Percentiles rank a stretch among this genome's conserved stretches.
Evolutionary conservation across 2,329 filamentous ascomycete species (phyloP).

Genomic region (Diaporthe longicolla): DNA sequence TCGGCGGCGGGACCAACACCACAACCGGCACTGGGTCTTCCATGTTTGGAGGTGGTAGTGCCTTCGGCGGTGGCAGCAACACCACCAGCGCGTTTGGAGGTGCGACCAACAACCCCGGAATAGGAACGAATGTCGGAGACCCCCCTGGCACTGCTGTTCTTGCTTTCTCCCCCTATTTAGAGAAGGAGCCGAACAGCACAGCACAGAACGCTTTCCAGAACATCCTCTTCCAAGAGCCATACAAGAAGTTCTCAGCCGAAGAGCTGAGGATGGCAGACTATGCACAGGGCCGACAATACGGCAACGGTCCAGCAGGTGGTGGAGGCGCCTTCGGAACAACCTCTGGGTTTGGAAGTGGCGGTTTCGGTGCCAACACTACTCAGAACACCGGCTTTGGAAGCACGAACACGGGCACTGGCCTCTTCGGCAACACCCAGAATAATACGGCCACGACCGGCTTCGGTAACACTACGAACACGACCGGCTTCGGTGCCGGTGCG

Average conservation of each 20-base stretch:
- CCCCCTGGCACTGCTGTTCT: constrained; percentile 78
- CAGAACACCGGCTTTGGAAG: constrained; percentile 55
- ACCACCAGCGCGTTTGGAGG: constrained; percentile 60
- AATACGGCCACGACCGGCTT: constrained; percentile 55
- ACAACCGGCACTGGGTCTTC: constrained; percentile 56
- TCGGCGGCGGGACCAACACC: constrained; percentile 56
- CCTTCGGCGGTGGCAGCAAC: constrained; percentile 56
- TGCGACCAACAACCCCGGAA: constrained; percentile 61
- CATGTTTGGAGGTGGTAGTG: constrained; percentile 62
- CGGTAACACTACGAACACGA: constrained; percentile 59
- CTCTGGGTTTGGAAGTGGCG: constrained; percentile 61
- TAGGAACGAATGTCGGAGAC: constrained; percentile 67
- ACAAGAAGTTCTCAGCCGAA: constrained; percentile 92
- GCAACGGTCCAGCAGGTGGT: constrained; percentile 88
- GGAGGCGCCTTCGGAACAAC: constrained; percentile 85
- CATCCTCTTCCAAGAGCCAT: constrained; percentile 82
- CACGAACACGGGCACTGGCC: constrained; percentile 54
- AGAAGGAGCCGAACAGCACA: constrained; percentile 78
- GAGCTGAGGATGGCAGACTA: constrained; percentile 90
- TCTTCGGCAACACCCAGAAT: constrained; percentile 57
- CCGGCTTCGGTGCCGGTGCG: constrained; percentile 44
- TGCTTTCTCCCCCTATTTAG: constrained; percentile 77
- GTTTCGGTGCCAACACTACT: constrained; percentile 60
- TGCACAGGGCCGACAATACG: constrained; percentile 84
- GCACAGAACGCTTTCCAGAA: constrained; percentile 80